Percentiles rank a stretch among this genome's conserved stretches.
These are phyloP conservation scores for Colletotrichum orchidophilum DNA, from an alignment of 2,329 filamentous ascomycete genomes.

Conservation along the genomic window DNA sequence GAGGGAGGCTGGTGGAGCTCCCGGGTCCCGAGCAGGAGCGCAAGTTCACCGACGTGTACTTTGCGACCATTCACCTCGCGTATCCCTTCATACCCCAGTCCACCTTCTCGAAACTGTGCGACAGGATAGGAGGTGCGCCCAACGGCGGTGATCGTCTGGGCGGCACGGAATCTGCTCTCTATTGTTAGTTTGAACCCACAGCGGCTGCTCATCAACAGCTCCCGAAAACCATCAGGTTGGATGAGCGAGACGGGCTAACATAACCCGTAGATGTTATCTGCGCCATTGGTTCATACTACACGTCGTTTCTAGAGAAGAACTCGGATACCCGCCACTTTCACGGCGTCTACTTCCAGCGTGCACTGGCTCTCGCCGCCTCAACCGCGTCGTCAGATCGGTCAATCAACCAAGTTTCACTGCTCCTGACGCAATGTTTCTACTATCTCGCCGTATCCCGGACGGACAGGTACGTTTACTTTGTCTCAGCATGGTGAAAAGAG, in stretches of 20 bases:
- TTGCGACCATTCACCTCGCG: neutral
- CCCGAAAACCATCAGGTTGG: neutral
- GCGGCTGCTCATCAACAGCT: neutral
- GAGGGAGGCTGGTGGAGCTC: slow-evolving; percentile 8
- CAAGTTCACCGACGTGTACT: neutral
- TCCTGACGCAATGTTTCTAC: neutral
- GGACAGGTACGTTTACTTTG: neutral
- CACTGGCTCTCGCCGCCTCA: slow-evolving; percentile 32
- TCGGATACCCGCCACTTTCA: slow-evolving; percentile 23
- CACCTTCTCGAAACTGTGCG: neutral
- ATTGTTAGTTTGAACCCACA: neutral
- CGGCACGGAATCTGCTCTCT: neutral
- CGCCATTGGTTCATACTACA: slow-evolving; percentile 45
- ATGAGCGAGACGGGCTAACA: neutral
- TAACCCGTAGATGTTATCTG: slow-evolving; percentile 33
- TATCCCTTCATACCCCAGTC: neutral
- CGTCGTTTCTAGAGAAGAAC: slow-evolving; percentile 36
- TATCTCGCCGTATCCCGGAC: neutral
- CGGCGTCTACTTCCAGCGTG: slow-evolving; percentile 40
- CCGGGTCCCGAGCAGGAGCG: slow-evolving; percentile 12
- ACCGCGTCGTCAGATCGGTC: neutral
- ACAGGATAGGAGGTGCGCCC: neutral
- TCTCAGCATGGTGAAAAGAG: neutral
- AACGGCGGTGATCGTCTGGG: neutral
- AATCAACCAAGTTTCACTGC: neutral